These are phyloP conservation scores for Paraconiothyrium brasiliense DNA, from an alignment of 2,329 filamentous ascomycete genomes.

Conservation along the genomic window DNA sequence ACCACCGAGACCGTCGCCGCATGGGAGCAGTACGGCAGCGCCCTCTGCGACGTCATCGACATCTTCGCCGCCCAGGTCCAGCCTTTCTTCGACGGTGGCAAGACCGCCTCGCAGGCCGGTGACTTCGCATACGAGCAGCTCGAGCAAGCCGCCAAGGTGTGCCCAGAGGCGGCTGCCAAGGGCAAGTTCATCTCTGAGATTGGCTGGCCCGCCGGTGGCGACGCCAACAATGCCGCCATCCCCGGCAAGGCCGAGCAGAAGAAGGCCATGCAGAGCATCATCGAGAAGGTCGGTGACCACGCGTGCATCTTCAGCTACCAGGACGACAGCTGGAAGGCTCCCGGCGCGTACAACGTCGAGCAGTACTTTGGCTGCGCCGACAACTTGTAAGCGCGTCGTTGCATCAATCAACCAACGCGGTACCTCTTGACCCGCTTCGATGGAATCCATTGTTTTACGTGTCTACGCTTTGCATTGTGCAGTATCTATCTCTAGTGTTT, in stretches of 20 bases:
- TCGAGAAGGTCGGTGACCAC: constrained; percentile 70
- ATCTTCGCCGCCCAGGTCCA: constrained; percentile 88
- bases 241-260: constrained; percentile 74
- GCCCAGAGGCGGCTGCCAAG: constrained; percentile 67
- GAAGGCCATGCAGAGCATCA: constrained; percentile 76
- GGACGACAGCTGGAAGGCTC: constrained; percentile 83
- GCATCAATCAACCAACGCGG: background rate
- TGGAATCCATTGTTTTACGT: constrained; percentile 25
- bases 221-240: constrained; percentile 75
- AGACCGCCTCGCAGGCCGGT: constrained; percentile 73
- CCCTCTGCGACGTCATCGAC: constrained; percentile 78
- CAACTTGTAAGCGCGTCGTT: constrained; percentile 49
- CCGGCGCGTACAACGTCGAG: constrained; percentile 77
- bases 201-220: constrained; percentile 82
- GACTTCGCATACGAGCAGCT: constrained; percentile 79
- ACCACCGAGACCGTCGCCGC: constrained; percentile 86
- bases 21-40: constrained; percentile 70
- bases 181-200: constrained; percentile 85
- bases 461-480: constrained; percentile 29
- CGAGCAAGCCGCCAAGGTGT: constrained; percentile 73
- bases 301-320: constrained; percentile 83
- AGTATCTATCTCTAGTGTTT: constrained; percentile 34
- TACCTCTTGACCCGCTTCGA: background rate
- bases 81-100: constrained; percentile 86
- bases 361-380: constrained; percentile 76